These are phyloP conservation scores for Fulvia fulva DNA, from an alignment of 2,329 filamentous ascomycete species.

Conservation along the genomic window DNA sequence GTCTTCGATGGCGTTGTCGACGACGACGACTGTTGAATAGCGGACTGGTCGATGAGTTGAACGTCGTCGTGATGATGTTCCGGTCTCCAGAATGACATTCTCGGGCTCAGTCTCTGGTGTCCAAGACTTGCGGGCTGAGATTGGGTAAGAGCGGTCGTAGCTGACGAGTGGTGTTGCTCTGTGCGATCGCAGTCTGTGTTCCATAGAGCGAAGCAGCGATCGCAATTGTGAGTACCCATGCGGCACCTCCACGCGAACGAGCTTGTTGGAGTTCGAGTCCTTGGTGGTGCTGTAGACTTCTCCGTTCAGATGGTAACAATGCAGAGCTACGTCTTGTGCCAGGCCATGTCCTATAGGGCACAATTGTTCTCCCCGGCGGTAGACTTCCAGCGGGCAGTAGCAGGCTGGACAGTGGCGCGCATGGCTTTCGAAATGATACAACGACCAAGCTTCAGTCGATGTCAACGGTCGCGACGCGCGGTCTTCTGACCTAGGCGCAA, in stretches of 20 bases:
- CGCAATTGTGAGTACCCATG: conserved; percentile 39
- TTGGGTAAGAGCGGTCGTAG: conserved; percentile 42
- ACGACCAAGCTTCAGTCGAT: conserved; percentile 42
- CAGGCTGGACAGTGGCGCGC: conserved; percentile 44
- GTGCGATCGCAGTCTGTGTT: conserved; percentile 38
- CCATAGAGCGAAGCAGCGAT: conserved; percentile 40
- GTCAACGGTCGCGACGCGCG: conserved; percentile 40
- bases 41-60: conserved; percentile 13
- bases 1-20: conserved; percentile 10
- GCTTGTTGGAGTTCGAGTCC: conserved; percentile 37
- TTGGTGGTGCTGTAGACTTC: conserved; percentile 27
- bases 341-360: conserved; percentile 43
- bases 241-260: conserved; percentile 45
- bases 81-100: conserved; percentile 15
- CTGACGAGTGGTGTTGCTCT: conserved; percentile 36
- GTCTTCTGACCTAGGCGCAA: conserved; percentile 24
- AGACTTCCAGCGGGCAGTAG: conserved; percentile 42
- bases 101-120: conserved; percentile 4
- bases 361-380: conserved; percentile 38
- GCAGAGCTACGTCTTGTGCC: conserved; percentile 43
- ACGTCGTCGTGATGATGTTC: conserved; percentile 6
- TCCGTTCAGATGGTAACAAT: conserved; percentile 40
- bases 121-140: conserved; percentile 34
- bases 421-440: conserved; percentile 48
- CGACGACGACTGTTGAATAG: conserved; percentile 18